A percentile compares a stretch with the other conserved stretches of the same genome.
These are phyloP conservation scores for Phytophthora vignae DNA, from an alignment of 352 stramenopile genomes.

Conservation along the genomic window DNA sequence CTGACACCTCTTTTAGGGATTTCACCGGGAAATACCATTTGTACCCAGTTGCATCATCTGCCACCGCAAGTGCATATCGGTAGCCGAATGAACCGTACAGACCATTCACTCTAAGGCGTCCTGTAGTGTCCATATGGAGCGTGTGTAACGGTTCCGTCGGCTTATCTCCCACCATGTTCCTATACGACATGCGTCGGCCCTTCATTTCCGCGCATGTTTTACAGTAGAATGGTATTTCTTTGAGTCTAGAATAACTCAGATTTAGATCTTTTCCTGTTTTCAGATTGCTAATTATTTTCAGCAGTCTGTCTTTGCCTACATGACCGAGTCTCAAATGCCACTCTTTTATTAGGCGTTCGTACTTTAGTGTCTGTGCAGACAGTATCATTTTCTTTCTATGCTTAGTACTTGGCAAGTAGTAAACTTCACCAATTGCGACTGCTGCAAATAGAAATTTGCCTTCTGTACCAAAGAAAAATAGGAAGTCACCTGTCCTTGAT, in stretches of 20 bases:
- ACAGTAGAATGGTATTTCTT: not conserved
- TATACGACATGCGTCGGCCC: not conserved
- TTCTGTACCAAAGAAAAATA: not conserved
- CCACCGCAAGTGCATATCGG: not conserved
- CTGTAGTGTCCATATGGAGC: not conserved
- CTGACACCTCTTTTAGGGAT: not conserved
- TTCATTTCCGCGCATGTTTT: not conserved
- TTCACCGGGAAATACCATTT: not conserved
- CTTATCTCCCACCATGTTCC: not conserved
- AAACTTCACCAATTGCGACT: not conserved
- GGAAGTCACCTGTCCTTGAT: not conserved
- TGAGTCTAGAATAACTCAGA: not conserved
- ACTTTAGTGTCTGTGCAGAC: not conserved
- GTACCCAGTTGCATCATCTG: not conserved
- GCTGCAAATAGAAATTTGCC: not conserved
- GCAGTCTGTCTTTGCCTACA: not conserved
- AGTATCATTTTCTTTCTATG: not conserved
- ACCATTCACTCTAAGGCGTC: not conserved
- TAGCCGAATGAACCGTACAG: not conserved
- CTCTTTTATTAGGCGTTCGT: not conserved
- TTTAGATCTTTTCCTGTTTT: not conserved
- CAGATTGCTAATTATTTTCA: not conserved
- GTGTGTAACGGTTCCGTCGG: not conserved
- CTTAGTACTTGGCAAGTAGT: not conserved
- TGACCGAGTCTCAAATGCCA: not conserved